Conservation (phyloP, 768 basidiomycete species). For the Galerina sulciceps region DNA sequence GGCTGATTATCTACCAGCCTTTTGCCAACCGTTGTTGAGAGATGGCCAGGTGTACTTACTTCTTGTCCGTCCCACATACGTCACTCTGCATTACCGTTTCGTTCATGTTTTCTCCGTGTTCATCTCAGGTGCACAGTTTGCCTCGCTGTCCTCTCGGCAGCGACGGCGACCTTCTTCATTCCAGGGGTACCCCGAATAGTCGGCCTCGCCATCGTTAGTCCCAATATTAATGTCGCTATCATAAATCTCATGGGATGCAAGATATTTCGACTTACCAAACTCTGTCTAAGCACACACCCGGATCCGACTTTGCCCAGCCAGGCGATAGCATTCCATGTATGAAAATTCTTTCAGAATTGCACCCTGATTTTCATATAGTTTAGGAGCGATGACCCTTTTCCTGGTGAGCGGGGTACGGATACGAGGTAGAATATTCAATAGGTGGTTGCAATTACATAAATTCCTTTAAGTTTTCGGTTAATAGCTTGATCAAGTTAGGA, state of each 20-base stretch:
- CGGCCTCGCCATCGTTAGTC: conserved; percentile 3
- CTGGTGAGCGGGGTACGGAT: too few species aligned
- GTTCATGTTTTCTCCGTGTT: too few species aligned
- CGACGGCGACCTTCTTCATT: conserved; percentile 5
- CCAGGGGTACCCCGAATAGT: not conserved
- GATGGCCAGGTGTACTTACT: conserved; percentile 38
- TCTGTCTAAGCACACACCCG: not conserved
- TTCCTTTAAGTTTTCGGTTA: too few species aligned
- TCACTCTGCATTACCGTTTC: not conserved
- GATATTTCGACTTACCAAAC: conserved; percentile 19
- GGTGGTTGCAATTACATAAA: too few species aligned
- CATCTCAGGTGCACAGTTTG: conserved; percentile 8
- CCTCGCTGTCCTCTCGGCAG: conserved; percentile 9
- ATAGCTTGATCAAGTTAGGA: too few species aligned
- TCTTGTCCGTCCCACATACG: conserved; percentile 26
- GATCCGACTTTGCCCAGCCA: not conserved
- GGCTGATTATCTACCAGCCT: conserved; percentile 22
- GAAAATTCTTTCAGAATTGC: too few species aligned
- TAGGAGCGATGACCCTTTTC: too few species aligned
- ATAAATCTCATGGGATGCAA: conserved; percentile 20
- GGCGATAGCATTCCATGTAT: not conserved
- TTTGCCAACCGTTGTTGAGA: conserved; percentile 27
- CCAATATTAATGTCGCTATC: conserved; percentile 13
- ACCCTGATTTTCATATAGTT: too few species aligned
- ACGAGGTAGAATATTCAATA: too few species aligned